Percentiles rank a stretch among this genome's conserved stretches.
These are phyloP conservation scores for Dillenia suffruticosa DNA, from an alignment of 164 flowering plant species.

Conservation along the genomic window DNA sequence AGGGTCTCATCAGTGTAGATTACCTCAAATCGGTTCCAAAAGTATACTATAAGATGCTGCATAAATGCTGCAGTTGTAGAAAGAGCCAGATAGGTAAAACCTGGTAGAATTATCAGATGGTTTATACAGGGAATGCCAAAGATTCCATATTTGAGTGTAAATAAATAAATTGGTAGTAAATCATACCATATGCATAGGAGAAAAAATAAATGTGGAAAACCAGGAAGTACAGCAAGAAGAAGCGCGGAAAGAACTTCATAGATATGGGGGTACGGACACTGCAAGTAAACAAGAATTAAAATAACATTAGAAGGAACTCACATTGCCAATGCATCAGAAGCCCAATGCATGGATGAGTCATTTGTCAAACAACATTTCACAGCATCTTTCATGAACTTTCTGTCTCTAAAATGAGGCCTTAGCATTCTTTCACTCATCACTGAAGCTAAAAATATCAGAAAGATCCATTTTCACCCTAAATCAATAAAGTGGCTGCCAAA, in stretches of 20 bases:
- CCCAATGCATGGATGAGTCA: not conserved
- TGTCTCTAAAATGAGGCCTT: too few relatives aligned
- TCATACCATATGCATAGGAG: slow-evolving; percentile 91
- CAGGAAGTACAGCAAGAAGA: slow-evolving; percentile 93
- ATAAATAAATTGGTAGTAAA: too few relatives aligned
- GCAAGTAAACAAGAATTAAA: slow-evolving; percentile 25
- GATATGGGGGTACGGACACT: slow-evolving; percentile 98
- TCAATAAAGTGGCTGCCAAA: too few relatives aligned
- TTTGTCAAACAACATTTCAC: too few relatives aligned
- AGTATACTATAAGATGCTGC: slow-evolving; percentile 91
- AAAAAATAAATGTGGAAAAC: slow-evolving; percentile 97
- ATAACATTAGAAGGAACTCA: slow-evolving; percentile 1
- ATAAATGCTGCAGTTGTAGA: slow-evolving; percentile 88
- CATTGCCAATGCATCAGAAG: too few relatives aligned
- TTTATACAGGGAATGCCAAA: too few relatives aligned
- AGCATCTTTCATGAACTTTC: too few relatives aligned
- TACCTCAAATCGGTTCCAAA: slow-evolving; percentile 99
- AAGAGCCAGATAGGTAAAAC: slow-evolving; percentile 93
- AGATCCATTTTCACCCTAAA: too few relatives aligned
- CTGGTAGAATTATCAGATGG: slow-evolving; percentile 24
- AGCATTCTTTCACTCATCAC: too few relatives aligned
- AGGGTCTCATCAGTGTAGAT: not conserved
- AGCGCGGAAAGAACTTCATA: slow-evolving; percentile 98
- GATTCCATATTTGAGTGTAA: too few relatives aligned
- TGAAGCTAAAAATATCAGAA: too few relatives aligned